A percentile compares a stretch with the other conserved stretches of the same genome.
These are phyloP conservation scores for Solanum hybrid DNA, from an alignment of 305 asterid genomes.

Conservation along the genomic window DNA sequence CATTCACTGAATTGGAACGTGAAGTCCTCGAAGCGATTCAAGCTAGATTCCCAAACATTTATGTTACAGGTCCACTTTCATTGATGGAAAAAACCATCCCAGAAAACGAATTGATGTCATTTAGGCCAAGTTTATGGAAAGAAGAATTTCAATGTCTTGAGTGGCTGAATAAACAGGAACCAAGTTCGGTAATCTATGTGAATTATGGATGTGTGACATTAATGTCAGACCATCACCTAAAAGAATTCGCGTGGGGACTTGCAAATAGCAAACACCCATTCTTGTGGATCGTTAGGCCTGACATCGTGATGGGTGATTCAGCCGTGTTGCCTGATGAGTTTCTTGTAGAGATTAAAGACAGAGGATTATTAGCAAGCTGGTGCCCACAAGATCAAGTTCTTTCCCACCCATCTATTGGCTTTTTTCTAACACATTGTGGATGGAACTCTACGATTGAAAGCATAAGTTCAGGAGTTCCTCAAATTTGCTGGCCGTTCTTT, in stretches of 20 bases:
- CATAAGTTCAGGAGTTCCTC: constrained; percentile 16
- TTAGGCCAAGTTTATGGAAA: constrained; percentile 21
- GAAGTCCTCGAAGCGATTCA: constrained; percentile 9
- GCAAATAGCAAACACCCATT: constrained; percentile 26
- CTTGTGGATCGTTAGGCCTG: constrained; percentile 25
- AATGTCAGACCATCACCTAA: constrained; percentile 11
- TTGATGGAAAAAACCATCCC: constrained; percentile 1
- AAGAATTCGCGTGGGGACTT: constrained; percentile 32
- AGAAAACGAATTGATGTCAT: neutral
- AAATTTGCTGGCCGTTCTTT: constrained; percentile 22
- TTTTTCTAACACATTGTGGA: constrained; percentile 22
- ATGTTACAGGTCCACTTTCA: constrained; percentile 21
- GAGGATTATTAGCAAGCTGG: constrained; percentile 17
- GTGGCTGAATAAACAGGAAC: constrained; percentile 22
- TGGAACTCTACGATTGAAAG: constrained; percentile 32
- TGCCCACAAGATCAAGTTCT: constrained; percentile 27
- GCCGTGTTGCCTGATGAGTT: constrained; percentile 11
- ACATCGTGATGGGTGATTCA: constrained; percentile 16
- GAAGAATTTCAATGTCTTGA: constrained; percentile 21
- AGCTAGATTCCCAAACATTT: constrained; percentile 15
- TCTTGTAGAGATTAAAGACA: constrained; percentile 10
- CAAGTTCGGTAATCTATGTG: constrained; percentile 13
- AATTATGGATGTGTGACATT: constrained; percentile 18
- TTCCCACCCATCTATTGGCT: constrained; percentile 14
- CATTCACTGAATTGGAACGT: constrained; percentile 21